Conservation (phyloP, 495 filamentous ascomycete genomes). For the Penicillium silybi region DNA sequence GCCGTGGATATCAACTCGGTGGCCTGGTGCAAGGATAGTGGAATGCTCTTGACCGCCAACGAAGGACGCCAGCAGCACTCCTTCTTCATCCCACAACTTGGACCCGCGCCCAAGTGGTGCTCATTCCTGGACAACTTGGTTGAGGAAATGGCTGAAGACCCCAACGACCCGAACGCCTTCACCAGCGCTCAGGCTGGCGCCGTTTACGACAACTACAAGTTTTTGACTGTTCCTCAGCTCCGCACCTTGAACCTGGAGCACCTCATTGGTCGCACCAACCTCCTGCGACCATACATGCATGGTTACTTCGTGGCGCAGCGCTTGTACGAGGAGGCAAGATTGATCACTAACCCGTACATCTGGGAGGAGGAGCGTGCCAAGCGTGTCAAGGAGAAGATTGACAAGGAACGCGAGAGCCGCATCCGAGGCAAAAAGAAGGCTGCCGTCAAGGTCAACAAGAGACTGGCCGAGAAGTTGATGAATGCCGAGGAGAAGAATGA, state of each 20-base stretch:
- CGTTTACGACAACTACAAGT: conserved; percentile 98
- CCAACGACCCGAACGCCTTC: conserved; percentile 65
- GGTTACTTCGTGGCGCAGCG: conserved; percentile 94
- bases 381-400: conserved; percentile 84
- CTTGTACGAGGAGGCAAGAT: conserved; percentile 87
- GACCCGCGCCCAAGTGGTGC: conserved; percentile 92
- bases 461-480: conserved; percentile 77
- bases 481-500: conserved; percentile 76
- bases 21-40: conserved; percentile 78
- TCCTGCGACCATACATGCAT: conserved; percentile 95
- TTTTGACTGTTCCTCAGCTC: conserved; percentile 83
- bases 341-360: conserved; percentile 88
- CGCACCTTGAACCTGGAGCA: conserved; percentile 77
- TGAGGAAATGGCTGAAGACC: conserved; percentile 92
- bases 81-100: conserved; percentile 93
- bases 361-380: conserved; percentile 87
- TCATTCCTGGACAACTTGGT: conserved; percentile 94
- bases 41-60: conserved; percentile 93
- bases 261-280: conserved; percentile 77
- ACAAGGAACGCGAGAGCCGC: conserved; percentile 86
- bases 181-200: conserved; percentile 51
- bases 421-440: conserved; percentile 93
- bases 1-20: conserved; percentile 91
- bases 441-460: conserved; percentile 82
- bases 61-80: conserved; percentile 89